Evolutionary conservation across 2,329 filamentous ascomycete genomes (phyloP).

Genomic region (Xylariales sp.): DNA sequence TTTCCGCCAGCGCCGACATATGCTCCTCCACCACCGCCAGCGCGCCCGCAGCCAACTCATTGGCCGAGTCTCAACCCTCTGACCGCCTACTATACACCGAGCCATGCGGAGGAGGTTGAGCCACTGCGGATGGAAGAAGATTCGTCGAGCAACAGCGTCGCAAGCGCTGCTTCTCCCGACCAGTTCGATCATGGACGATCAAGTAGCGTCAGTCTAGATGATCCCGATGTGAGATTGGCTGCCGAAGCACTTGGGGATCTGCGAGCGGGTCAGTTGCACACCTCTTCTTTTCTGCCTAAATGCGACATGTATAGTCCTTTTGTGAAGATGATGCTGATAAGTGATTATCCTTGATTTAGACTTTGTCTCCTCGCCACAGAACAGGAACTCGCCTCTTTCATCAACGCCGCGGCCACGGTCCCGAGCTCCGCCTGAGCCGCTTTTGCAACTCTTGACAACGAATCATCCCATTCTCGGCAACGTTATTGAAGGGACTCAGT

Average conservation of each 20-base stretch:
- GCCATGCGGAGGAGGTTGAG: slow-evolving; percentile 37
- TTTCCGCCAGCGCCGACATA: slow-evolving; percentile 14
- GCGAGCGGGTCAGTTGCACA: slow-evolving; percentile 61
- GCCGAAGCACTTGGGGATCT: slow-evolving; percentile 73
- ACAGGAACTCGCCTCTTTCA: slow-evolving; percentile 36
- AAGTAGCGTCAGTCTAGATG: slow-evolving; percentile 55
- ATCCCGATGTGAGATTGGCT: slow-evolving; percentile 64
- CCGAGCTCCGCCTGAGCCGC: slow-evolving; percentile 61
- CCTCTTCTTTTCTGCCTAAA: slow-evolving; percentile 6
- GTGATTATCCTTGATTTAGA: slow-evolving; percentile 35
- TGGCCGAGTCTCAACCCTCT: slow-evolving; percentile 26
- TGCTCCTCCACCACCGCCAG: slow-evolving; percentile 20
- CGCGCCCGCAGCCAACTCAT: slow-evolving; percentile 20
- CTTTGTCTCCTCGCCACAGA: slow-evolving; percentile 60
- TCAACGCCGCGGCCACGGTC: slow-evolving; percentile 32
- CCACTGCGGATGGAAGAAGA: slow-evolving; percentile 47
- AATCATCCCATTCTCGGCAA: slow-evolving; percentile 82
- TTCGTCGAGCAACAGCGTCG: slow-evolving; percentile 33
- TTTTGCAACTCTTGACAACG: slow-evolving; percentile 81
- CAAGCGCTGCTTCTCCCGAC: slow-evolving; percentile 42
- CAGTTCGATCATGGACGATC: slow-evolving; percentile 39
- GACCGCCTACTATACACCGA: slow-evolving; percentile 42
- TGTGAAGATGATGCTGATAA: slow-evolving; percentile 9
- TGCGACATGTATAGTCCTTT: slow-evolving; percentile 11
- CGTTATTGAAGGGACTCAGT: slow-evolving; percentile 78